A percentile compares a stretch with the other conserved stretches of the same genome.
Evolutionary conservation across 148 eudicot genomes (phyloP).

Genomic region (Amaranthus palmeri): DNA sequence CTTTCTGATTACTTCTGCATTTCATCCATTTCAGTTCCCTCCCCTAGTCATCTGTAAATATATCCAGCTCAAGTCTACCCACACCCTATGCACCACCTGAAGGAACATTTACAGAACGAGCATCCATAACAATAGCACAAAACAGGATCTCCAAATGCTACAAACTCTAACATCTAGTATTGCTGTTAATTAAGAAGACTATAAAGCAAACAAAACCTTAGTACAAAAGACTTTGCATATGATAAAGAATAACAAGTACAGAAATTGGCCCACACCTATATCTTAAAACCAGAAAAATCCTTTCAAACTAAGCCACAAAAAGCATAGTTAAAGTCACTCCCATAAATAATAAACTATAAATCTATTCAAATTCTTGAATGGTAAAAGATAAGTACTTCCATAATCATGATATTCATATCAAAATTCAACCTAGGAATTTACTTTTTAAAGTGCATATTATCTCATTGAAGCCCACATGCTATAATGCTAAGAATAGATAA

Average conservation of each 20-base stretch:
- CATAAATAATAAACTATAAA: conserved; percentile 7
- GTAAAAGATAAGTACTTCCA: background rate
- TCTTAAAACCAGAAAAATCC: conserved; percentile 1
- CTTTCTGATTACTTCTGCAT: background rate
- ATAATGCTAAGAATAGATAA: conserved; percentile 5
- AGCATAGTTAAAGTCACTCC: conserved; percentile 8
- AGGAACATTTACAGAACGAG: background rate
- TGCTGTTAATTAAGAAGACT: background rate
- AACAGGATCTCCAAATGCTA: background rate
- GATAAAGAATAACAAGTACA: conserved; percentile 4
- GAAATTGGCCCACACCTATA: conserved; percentile 8
- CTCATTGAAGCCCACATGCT: conserved; percentile 18
- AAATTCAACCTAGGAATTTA: background rate
- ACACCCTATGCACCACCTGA: background rate
- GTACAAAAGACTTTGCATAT: background rate
- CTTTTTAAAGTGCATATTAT: conserved; percentile 9
- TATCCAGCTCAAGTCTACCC: too few species aligned
- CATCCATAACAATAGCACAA: background rate
- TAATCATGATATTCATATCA: background rate
- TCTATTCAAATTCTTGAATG: background rate
- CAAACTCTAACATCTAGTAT: background rate
- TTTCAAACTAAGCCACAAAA: conserved; percentile 1
- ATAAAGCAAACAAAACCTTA: background rate
- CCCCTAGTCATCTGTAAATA: background rate
- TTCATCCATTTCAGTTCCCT: background rate